Base-by-base conservation (phyloP, 305 asterid species). In the Rubia tinctorum region DNA sequence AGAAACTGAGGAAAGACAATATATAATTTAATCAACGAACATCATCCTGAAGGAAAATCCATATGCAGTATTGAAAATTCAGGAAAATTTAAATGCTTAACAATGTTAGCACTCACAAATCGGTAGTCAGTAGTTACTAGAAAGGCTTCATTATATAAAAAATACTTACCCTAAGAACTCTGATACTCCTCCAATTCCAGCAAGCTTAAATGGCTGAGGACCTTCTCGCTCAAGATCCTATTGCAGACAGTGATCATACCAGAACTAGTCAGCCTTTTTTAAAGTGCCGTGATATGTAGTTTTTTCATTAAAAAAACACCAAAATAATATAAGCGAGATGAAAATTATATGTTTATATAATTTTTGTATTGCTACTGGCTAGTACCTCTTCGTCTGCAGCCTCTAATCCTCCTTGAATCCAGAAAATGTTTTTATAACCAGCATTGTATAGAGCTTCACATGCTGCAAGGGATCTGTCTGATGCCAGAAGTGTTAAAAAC, bases 381-480 rank as follows among this genome's bases (percentile, higher is more conserved):
- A 60, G 13, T 55, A 90, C 99, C 99, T 91, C 96, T 81, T 83
- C 95, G 80, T 91, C 99, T 71, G 99, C 97, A 75, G 95, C 91
- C 87, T 91, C 99, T 17, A 94, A 72, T 51, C 99, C 99, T 49
- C 93, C 96, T 85, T 88, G 97, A 83, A 94, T 89, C 99, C 97
- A 94, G 72, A 89, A 94, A 73, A 91, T 75, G 84, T 91, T 94
- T 69, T 77, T 82, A 73, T 91, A 94, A 68, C 97, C 99, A 77
- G 93, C 90, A 80, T 89, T 90, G 64, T 85, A 73, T 72, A 94
- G 83, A 82, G 82, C 73, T 82, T 94, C 99, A 90, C 96, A 94
- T 82, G 99, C 99, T 71, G 99, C 99, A 84, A 94, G 92, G 80
- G 99, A 94, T 87, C 99, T 94, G 88, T 83, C 86, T 84, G 88